Evolutionary conservation across 2,329 filamentous ascomycete genomes (phyloP).

Genomic region (Macrophomina pseudophaseolina): DNA sequence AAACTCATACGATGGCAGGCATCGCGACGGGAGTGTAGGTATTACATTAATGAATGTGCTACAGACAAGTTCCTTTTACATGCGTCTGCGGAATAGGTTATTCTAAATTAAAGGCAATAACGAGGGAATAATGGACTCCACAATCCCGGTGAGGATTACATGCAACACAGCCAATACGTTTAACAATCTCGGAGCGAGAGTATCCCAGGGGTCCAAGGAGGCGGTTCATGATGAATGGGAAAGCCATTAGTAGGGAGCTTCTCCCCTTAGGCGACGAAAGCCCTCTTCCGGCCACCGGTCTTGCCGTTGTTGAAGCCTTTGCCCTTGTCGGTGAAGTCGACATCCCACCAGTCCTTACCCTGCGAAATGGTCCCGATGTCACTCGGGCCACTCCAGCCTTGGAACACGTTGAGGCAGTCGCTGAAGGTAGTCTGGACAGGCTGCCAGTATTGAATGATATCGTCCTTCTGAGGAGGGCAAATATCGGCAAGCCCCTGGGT

Average conservation of each 20-base stretch:
- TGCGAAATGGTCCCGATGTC: too few species aligned
- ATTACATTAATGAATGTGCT: slow-evolving; percentile 3
- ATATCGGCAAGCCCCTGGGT: not conserved
- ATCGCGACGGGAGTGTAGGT: not conserved
- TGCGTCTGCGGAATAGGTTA: not conserved
- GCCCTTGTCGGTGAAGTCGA: too few species aligned
- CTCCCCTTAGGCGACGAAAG: not conserved
- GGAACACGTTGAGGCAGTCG: not conserved
- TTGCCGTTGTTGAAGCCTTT: not conserved
- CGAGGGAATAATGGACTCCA: not conserved
- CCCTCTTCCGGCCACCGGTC: not conserved
- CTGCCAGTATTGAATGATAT: not conserved
- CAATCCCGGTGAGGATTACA: not conserved
- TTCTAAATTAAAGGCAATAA: not conserved
- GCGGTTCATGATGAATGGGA: too few species aligned
- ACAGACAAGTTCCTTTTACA: not conserved
- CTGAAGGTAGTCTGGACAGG: not conserved
- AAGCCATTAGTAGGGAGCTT: not conserved
- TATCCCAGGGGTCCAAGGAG: too few species aligned
- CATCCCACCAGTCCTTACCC: too few species aligned
- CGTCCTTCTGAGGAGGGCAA: not conserved
- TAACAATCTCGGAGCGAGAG: not conserved
- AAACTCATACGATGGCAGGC: not conserved
- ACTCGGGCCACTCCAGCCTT: not conserved
- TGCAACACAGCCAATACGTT: not conserved